Base-by-base conservation (phyloP, 805 yeast species). In the Nakazawaea molendinolei region DNA sequence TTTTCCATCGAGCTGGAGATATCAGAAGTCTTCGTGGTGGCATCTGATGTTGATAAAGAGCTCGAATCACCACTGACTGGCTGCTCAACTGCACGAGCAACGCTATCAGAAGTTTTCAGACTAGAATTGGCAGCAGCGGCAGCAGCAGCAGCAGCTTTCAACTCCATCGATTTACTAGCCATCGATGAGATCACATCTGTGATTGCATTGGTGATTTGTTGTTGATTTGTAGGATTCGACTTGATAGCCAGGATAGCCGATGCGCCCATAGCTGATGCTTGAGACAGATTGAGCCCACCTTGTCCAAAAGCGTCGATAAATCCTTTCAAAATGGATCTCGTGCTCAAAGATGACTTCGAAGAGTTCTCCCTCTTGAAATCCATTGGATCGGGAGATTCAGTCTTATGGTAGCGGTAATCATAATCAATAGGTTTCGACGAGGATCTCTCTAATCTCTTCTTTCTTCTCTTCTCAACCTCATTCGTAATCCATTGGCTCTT, bases 391-490 rank as follows among this genome's bases (percentile, higher is more conserved):
- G 32, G 37, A 39, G 13, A 42, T 44, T 19, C 39, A 41, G 22
- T 33, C 35, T 30, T 28, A 43, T 22, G 31, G 33, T 16, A 39
- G 36, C 40, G 32, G 52, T 51, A 25, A 41, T 17, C 39, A 37
- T 24, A 38, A 40, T 31, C 44, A 37, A 7, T 45, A 31, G 23
- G 31, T 18, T 18, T 32, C 47, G 19, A 29, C 32, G 26, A 58
- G 39, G 61, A 67, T 50, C 72, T 68, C 34, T 66, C 61, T 26
- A 76, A 45, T 36, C 95, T 60, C 49, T 74, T 76, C 39, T 69
- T 71, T 46, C 76, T 74, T 19, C 95, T 66, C 43, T 67, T 71
- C 32, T 66, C 71, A 51, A 83, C 86, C 53, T 86, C 95, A 3
- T 65, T 63, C 24, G 77, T 80, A 23, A 85, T 69, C 97, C 97